Percentiles rank a stretch among this genome's conserved stretches.
Evolutionary conservation across 768 basidiomycete genomes (phyloP).

Genomic region (Tubosaeta sp.): DNA sequence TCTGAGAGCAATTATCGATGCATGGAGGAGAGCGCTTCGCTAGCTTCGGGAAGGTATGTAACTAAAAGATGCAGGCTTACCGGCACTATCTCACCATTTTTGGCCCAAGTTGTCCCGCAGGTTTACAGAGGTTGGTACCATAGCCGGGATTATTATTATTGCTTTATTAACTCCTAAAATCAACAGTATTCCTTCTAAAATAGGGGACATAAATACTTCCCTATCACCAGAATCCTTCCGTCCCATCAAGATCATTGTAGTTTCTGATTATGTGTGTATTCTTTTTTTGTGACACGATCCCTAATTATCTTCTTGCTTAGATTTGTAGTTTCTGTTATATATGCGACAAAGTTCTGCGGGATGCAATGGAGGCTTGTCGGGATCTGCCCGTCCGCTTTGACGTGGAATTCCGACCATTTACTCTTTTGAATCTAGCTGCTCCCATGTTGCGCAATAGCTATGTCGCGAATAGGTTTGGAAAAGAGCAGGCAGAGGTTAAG

Average conservation of each 20-base stretch:
- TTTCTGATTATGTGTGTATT: slow-evolving; percentile 29
- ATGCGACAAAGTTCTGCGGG: slow-evolving; percentile 29
- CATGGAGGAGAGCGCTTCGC: not conserved
- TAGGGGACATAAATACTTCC: not conserved
- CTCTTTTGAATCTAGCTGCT: slow-evolving; percentile 13
- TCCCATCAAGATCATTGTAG: slow-evolving; percentile 28
- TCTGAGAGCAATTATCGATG: slow-evolving; percentile 23
- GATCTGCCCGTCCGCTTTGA: slow-evolving; percentile 30
- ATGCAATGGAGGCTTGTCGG: slow-evolving; percentile 31
- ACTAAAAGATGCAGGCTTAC: not conserved
- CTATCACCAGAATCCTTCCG: slow-evolving; percentile 15
- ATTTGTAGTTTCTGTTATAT: slow-evolving; percentile 37
- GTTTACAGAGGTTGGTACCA: slow-evolving; percentile 16
- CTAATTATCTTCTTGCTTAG: slow-evolving; percentile 6
- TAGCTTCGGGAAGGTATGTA: slow-evolving; percentile 8
- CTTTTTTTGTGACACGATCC: not conserved
- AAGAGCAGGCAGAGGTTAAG: slow-evolving; percentile 22
- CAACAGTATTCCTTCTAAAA: slow-evolving; percentile 19
- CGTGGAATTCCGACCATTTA: slow-evolving; percentile 31
- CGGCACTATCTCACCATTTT: not conserved
- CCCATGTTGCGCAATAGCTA: slow-evolving; percentile 19
- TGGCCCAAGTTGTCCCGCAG: slow-evolving; percentile 5
- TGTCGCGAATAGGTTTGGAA: slow-evolving; percentile 20
- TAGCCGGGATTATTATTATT: not conserved
- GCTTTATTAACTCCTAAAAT: not conserved